These are phyloP conservation scores for Epichloe scottii DNA, from an alignment of 2,329 filamentous ascomycete genomes.

Conservation along the genomic window DNA sequence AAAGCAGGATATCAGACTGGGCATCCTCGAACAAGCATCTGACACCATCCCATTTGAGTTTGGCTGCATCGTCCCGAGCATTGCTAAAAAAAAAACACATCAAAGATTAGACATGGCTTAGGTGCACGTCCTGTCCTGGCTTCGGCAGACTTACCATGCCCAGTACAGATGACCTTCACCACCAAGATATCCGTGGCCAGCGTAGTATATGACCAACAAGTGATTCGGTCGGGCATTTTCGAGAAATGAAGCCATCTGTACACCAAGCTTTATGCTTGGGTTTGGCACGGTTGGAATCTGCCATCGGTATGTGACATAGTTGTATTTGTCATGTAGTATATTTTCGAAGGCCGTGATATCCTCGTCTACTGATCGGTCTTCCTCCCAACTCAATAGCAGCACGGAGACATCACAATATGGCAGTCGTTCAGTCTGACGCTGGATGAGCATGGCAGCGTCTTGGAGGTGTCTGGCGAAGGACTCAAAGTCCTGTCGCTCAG, in stretches of 20 bases:
- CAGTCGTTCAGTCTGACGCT: conserved; percentile 46
- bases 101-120: conserved; percentile 20
- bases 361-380: conserved; percentile 39
- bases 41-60: conserved; percentile 51
- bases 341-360: conserved; percentile 44
- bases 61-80: conserved; percentile 42
- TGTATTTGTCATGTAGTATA: conserved; percentile 46
- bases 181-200: conserved; percentile 47
- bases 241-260: conserved; percentile 47
- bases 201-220: conserved; percentile 52
- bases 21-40: conserved; percentile 50
- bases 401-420: conserved; percentile 48
- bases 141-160: conserved; percentile 44
- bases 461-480: conserved; percentile 55
- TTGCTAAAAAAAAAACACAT: conserved; percentile 30
- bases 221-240: conserved; percentile 45
- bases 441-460: conserved; percentile 55
- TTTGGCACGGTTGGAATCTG: conserved; percentile 47
- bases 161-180: conserved; percentile 50
- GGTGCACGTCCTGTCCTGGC: not conserved
- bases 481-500: conserved; percentile 50
- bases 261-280: conserved; percentile 47
- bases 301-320: conserved; percentile 48
- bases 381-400: conserved; percentile 49
- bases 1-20: conserved; percentile 48